Base-by-base conservation (phyloP, 768 basidiomycete species). In the Pisolithus tinctorius region DNA sequence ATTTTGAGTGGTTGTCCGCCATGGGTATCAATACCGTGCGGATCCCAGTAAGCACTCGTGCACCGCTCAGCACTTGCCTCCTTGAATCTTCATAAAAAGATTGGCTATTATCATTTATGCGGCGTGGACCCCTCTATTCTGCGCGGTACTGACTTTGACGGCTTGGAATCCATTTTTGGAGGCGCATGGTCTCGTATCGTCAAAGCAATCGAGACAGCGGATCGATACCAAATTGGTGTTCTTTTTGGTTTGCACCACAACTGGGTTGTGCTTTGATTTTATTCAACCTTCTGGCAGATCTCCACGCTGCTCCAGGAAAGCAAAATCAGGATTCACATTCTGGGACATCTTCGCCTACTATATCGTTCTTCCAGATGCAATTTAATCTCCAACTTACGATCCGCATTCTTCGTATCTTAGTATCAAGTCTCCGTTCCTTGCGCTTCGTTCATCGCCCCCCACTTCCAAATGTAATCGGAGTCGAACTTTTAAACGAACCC, bases 271-370 rank as follows among this genome's bases (percentile, higher is more conserved):
- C 34, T 46, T 40, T 26, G 9, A 31, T 39, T 72, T 48, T 27
- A 58, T 58, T 64, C 30, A 56, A 42, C 37, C 37, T 4, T 56
- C 47, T 38, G 44, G 60, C 71, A 86, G 86, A 88, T 64, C 73
- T 88, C 4, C 86, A 88, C 55, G 80, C 84, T 17, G 86, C 83
- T 1, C 83, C 85, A 1, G 86, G 86, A 8, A 86, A 84, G 60
- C 87, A 88, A 58, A 89, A 88, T 58, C 63, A 69, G 26, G 84
- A 85, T 62, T 63, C 82, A 1, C 86, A 88, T 58, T 74, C 80
- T 6, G 86, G 86, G 5, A 80, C 81, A 2, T 83, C 80, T 16
- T 71, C 74, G 14, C 52, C 69, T 17, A 49, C 63, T 30, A 67
- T 80, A 11, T 68, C 68, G 14, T 83, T 84, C 58, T 81, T 84